These are phyloP conservation scores for Corynascus novoguineensis DNA, from an alignment of 495 filamentous ascomycete species.

Conservation along the genomic window DNA sequence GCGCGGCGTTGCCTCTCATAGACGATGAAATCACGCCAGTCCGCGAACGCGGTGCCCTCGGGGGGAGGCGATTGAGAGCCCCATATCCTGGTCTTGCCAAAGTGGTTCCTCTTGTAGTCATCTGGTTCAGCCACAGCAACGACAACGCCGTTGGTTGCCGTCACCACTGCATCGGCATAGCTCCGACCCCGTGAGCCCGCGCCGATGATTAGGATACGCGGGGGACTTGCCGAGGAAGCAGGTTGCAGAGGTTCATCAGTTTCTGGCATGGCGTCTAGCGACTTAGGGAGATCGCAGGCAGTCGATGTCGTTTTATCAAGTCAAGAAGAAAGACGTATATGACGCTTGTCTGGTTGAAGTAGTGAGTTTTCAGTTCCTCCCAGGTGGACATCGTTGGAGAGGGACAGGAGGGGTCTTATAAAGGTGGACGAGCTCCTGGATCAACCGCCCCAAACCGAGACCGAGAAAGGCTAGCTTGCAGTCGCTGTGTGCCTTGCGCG, in stretches of 20 bases:
- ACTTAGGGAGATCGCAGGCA: neutral
- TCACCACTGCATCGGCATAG: conserved; percentile 62
- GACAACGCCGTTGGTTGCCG: conserved; percentile 57
- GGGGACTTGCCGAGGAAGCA: conserved; percentile 37
- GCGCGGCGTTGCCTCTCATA: conserved; percentile 57
- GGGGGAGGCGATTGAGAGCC: conserved; percentile 34
- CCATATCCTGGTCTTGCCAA: conserved; percentile 68
- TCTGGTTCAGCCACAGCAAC: conserved; percentile 79
- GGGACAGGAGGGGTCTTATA: neutral
- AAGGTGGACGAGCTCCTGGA: neutral
- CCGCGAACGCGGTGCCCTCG: conserved; percentile 56
- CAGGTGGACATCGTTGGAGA: neutral
- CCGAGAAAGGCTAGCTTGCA: too few species aligned
- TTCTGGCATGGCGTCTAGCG: conserved; percentile 9
- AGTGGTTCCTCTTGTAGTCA: conserved; percentile 62
- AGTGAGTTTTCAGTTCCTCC: neutral
- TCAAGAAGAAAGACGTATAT: neutral
- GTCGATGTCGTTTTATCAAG: neutral
- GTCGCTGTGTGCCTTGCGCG: too few species aligned
- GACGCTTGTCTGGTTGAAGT: too few species aligned
- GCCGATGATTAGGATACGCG: conserved; percentile 73
- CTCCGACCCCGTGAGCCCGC: conserved; percentile 77
- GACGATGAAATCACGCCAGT: conserved; percentile 67
- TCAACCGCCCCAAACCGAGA: too few species aligned
- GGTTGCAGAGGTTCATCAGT: neutral